These are phyloP conservation scores for Rhizopogon hawkerae DNA, from an alignment of 1,284 basidiomycete genomes.

Conservation along the genomic window DNA sequence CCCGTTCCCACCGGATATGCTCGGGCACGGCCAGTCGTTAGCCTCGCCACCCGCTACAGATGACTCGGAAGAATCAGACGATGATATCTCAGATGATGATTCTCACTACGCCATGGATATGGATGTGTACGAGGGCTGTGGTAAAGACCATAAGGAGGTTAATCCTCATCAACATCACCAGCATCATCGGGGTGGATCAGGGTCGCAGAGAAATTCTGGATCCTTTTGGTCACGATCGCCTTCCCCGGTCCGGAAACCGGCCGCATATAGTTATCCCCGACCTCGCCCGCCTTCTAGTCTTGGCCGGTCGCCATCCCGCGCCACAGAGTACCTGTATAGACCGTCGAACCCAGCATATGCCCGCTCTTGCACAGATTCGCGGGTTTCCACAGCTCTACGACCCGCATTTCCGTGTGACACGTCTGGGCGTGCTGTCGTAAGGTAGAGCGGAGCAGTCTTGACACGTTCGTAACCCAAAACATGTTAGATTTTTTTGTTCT, in stretches of 20 bases:
- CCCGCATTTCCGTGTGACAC: conserved; percentile 23
- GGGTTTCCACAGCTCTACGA: conserved; percentile 26
- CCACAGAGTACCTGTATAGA: conserved; percentile 21
- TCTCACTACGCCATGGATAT: conserved; percentile 21
- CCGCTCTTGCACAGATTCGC: conserved; percentile 25
- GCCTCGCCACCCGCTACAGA: conserved; percentile 24
- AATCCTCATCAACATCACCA: neutral
- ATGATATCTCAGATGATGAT: conserved; percentile 3
- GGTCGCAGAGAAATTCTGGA: neutral
- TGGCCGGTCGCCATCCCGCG: conserved; percentile 7
- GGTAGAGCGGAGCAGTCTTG: neutral
- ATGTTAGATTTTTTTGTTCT: neutral
- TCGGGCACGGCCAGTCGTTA: conserved; percentile 15
- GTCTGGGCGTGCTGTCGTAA: neutral
- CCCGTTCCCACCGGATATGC: conserved; percentile 9
- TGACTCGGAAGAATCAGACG: conserved; percentile 14
- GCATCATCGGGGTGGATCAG: conserved; percentile 5
- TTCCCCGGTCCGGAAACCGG: conserved; percentile 18
- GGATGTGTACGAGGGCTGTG: conserved; percentile 9
- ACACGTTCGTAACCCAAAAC: neutral
- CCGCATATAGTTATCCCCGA: conserved; percentile 11
- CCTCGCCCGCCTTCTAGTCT: conserved; percentile 5
- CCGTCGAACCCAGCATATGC: conserved; percentile 26
- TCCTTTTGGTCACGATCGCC: conserved; percentile 21
- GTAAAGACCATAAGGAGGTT: conserved; percentile 10